Conservation (phyloP, 2,329 filamentous ascomycete species). For the Exserohilum turcica region DNA sequence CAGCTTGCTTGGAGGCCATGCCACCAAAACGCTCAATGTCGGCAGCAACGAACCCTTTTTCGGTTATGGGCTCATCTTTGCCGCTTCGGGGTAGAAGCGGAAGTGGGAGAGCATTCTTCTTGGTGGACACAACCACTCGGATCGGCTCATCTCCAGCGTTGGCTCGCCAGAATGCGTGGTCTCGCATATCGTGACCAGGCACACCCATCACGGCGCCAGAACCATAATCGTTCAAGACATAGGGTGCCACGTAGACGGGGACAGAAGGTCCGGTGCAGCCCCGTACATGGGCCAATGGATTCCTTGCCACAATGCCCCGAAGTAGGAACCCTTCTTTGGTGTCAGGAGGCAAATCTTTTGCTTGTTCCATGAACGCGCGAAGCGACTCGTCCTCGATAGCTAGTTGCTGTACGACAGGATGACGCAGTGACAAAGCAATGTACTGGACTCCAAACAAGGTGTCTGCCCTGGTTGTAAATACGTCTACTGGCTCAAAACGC, state of each 20-base stretch:
- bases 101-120: slow-evolving; percentile 10
- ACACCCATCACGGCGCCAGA: slow-evolving; percentile 92
- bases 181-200: slow-evolving; percentile 79
- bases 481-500: slow-evolving; percentile 62
- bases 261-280: slow-evolving; percentile 59
- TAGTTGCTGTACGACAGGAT: slow-evolving; percentile 68
- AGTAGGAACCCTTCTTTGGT: slow-evolving; percentile 71
- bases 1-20: slow-evolving; percentile 66
- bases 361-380: slow-evolving; percentile 67
- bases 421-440: slow-evolving; percentile 74
- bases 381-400: slow-evolving; percentile 66
- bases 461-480: slow-evolving; percentile 85
- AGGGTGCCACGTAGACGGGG: slow-evolving; percentile 81
- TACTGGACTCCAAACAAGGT: slow-evolving; percentile 89
- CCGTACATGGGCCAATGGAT: slow-evolving; percentile 59
- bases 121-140: slow-evolving; percentile 57
- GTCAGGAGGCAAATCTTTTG: slow-evolving; percentile 59
- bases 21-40: slow-evolving; percentile 69
- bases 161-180: slow-evolving; percentile 78
- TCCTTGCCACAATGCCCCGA: slow-evolving; percentile 46
- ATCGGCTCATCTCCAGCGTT: slow-evolving; percentile 68
- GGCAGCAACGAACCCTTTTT: slow-evolving; percentile 70
- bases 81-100: slow-evolving; percentile 39
- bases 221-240: slow-evolving; percentile 83
- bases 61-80: slow-evolving; percentile 62